These are phyloP conservation scores for Nemania diffusa DNA, from an alignment of 2,329 filamentous ascomycete genomes.

Conservation along the genomic window DNA sequence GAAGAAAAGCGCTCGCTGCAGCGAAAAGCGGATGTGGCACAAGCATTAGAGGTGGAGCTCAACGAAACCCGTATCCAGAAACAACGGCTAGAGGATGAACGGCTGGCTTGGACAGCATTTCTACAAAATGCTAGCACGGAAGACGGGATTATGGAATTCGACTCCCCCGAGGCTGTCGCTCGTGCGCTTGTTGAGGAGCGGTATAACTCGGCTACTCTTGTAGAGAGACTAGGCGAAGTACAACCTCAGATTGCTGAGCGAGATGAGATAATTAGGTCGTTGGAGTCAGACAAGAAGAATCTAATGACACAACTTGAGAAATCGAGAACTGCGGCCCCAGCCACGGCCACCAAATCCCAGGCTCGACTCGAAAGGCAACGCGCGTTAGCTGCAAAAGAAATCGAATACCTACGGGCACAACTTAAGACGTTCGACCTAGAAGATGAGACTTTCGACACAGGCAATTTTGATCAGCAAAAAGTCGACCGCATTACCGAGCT, in stretches of 20 bases:
- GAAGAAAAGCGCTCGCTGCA: slow-evolving; percentile 91
- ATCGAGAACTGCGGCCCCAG: slow-evolving; percentile 63
- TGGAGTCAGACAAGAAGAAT: slow-evolving; percentile 75
- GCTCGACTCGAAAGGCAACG: slow-evolving; percentile 87
- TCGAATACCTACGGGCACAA: slow-evolving; percentile 92
- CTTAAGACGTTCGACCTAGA: slow-evolving; percentile 89
- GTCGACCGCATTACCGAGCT: slow-evolving; percentile 80
- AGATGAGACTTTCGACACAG: slow-evolving; percentile 85
- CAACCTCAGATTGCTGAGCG: slow-evolving; percentile 82
- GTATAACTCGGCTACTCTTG: slow-evolving; percentile 79
- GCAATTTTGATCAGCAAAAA: slow-evolving; percentile 80
- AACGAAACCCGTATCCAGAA: slow-evolving; percentile 83
- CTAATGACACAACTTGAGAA: slow-evolving; percentile 77
- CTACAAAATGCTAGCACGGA: slow-evolving; percentile 74
- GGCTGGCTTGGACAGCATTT: slow-evolving; percentile 85
- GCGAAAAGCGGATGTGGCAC: slow-evolving; percentile 78
- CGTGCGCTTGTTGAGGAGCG: slow-evolving; percentile 85
- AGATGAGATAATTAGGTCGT: slow-evolving; percentile 75
- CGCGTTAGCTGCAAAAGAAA: slow-evolving; percentile 86
- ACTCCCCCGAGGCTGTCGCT: slow-evolving; percentile 88
- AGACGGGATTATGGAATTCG: slow-evolving; percentile 76
- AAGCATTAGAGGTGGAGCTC: slow-evolving; percentile 78
- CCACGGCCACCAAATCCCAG: slow-evolving; percentile 72
- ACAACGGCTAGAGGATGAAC: slow-evolving; percentile 89
- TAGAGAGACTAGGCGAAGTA: slow-evolving; percentile 81